These are phyloP conservation scores for Eucalyptus pauciflora DNA, from an alignment of 345 rosid genomes.

Conservation along the genomic window DNA sequence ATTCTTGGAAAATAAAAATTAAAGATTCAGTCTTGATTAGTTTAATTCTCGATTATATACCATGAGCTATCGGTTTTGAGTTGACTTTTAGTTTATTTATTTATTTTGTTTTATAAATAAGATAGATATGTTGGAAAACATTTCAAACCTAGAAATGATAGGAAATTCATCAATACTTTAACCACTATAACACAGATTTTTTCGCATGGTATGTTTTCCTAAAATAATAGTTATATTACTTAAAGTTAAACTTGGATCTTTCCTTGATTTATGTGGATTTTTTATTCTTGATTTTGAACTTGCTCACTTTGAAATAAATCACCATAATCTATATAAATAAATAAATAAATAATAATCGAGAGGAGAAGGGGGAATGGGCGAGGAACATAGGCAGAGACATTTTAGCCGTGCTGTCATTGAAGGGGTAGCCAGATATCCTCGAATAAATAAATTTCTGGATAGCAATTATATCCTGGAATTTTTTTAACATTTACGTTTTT, in stretches of 20 bases:
- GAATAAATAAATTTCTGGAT: background rate
- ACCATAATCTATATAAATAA: background rate
- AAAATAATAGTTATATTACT: background rate
- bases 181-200: background rate
- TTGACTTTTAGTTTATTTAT: background rate
- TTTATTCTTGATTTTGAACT: background rate
- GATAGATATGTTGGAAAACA: background rate
- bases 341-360: background rate
- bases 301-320: background rate
- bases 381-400: background rate
- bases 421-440: background rate
- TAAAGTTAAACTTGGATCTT: background rate
- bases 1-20: background rate
- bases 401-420: background rate
- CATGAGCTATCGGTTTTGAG: background rate
- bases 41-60: background rate
- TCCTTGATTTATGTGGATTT: background rate
- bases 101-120: background rate
- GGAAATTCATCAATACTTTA: background rate
- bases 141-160: background rate
- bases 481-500: background rate
- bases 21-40: background rate
- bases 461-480: background rate
- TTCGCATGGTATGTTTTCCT: background rate
- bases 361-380: background rate